Evolutionary conservation across 257 asterid species (phyloP), one percentile per base, ranked within the genome.

Genomic region (Solanum commersonii): DNA sequence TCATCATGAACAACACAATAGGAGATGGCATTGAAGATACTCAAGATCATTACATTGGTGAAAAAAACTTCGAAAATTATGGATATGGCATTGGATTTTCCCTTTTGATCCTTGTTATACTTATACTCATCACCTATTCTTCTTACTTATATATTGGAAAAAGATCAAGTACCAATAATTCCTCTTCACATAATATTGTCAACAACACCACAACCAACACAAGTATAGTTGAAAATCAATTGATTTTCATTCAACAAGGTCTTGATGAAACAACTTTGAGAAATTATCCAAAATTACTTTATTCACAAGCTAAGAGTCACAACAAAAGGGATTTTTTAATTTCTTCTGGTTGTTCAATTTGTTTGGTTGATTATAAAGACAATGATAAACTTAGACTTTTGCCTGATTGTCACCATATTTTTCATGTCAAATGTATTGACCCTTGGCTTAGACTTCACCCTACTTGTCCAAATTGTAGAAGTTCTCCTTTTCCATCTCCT

Each of bases 381-480:
- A 35, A 59, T n/a, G 98, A 95, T 6, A 56, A 88, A 73, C 88
- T 95, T 6, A 88, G 96, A 73, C 59, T 92, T 86, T 65, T 94
- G 89, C 96, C 94, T 33, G 93, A 94, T 60, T 95, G 97, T 84
- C 90, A 92, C 25, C 96, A 95, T 87, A 25, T 92, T 27, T 95
- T 94, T 78, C 98, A 95, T 88, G 88, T 89, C 84, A 91, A 71
- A 49, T 94, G 98, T 87, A 82, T 94, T 52, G 98, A 95, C 87
- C 92, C 91, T 20, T 95, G 98, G 97, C 90, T 95, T 3, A 91
- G 89, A 87, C 89, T 87, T 5, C 91, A 91, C 16, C 88, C 94
- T 2, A 90, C 94, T 16, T 95, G 97, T 42, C 98, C 98, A 40
- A 87, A 93, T 73, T 95, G 98, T 70, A 90, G 96, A 65, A 92